Conservation (phyloP, 805 yeast species). For the Candida stauntonica region DNA sequence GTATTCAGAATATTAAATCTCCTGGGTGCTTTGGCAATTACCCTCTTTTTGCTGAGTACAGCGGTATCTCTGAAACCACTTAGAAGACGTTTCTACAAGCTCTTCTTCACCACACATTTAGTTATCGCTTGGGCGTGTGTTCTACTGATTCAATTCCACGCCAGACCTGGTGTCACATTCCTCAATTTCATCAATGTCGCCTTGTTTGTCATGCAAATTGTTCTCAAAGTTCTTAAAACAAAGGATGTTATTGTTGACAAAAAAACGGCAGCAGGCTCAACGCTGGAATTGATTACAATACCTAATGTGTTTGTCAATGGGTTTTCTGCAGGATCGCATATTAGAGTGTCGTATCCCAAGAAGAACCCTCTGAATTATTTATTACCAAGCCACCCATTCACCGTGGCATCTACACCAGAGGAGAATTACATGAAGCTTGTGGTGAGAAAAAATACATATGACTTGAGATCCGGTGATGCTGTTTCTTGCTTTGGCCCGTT, state of each 20-base stretch:
- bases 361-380: conserved; percentile 41
- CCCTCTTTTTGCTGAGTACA: conserved; percentile 33
- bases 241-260: conserved; percentile 15
- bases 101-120: conserved; percentile 57
- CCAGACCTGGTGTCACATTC: conserved; percentile 60
- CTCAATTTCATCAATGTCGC: conserved; percentile 28
- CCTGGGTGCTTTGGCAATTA: conserved; percentile 46
- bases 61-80: conserved; percentile 45
- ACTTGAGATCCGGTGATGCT: conserved; percentile 28
- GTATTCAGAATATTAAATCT: conserved; percentile 39
- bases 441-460: conserved; percentile 37
- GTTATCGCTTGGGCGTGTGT: conserved; percentile 43
- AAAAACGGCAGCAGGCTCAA: conserved; percentile 17
- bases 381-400: conserved; percentile 64
- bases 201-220: conserved; percentile 35
- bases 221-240: conserved; percentile 29
- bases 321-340: conserved; percentile 53
- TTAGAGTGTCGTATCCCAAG: conserved; percentile 42
- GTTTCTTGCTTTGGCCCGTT: conserved; percentile 41
- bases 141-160: conserved; percentile 49
- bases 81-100: conserved; percentile 44
- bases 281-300: conserved; percentile 25
- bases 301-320: conserved; percentile 14
- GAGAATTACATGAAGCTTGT: conserved; percentile 41
- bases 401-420: conserved; percentile 44